Evolutionary conservation across 352 stramenopile species (phyloP), one percentile per base, ranked within the genome.

Genomic region (Globisporangium spinosum): DNA sequence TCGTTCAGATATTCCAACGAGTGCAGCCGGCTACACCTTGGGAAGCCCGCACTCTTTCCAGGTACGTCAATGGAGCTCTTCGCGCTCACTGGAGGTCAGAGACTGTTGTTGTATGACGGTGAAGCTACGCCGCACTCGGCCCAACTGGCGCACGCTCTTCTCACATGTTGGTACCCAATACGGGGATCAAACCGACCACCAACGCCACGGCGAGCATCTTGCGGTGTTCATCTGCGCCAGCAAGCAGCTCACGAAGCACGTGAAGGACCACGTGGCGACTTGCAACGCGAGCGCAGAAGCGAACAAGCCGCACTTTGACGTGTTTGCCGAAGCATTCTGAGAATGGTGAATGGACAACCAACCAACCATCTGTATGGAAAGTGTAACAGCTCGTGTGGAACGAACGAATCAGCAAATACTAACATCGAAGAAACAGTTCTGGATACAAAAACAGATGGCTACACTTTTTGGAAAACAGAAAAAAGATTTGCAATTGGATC

Each of bases 301-400:
- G 17, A 35, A 22, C 35, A 3, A 0, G 2, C 13, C 27, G 4
- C 29, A 47, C 34, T 56, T 82, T 25, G 65, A 80, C 56, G 72
- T 69, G 29, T 80, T 72, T 58, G 64, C 75, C 2, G 75, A 80
- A 57, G 29, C 49, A 12, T 76, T 82, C 35, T 80, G 69, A 74
- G 27, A n/a, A 6, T 12, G 27, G 10, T 5, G 27, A 45, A 43
- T 9, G 12, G 6, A 2, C 9, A 32, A 32, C 29, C 29, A 32
- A 17, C 27, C n/a, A 13, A 10, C 23, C 3, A 57, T 47, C 13
- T 49, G 40, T 49, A n/a, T 22, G 13, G 15, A 9, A n/a, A 51
- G 2, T 51, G 43, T 1, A 22, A 2, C 43, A 49, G 43, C 43
- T 49, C 43, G 4, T 22, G 12, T 49, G 43, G n/a, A 49, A 22